phyloP scores from a whole-genome alignment of 2,329 filamentous ascomycete species.

The Dryadomyces quercivorus region DNA sequence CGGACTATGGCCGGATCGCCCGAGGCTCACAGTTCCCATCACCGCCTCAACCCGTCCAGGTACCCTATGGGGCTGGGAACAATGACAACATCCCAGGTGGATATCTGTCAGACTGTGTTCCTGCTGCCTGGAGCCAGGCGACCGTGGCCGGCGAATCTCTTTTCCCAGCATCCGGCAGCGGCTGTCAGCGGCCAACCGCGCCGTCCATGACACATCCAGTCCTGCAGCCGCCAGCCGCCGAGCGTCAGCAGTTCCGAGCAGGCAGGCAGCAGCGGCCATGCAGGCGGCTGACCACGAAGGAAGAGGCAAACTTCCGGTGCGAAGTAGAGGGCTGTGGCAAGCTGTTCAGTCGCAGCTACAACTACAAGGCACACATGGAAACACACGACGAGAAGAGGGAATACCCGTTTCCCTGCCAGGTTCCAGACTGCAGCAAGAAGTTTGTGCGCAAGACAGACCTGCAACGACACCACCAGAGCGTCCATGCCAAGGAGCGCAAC shows the following conservation, averaged over 20 bases:
- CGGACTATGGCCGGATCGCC: neutral
- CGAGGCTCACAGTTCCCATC: neutral
- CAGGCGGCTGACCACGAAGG: constrained; percentile 48
- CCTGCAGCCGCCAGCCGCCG: neutral
- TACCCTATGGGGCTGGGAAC: constrained; percentile 15
- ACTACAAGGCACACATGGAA: constrained; percentile 76
- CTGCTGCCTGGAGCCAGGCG: constrained; percentile 23
- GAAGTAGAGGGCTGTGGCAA: constrained; percentile 58
- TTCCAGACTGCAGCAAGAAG: constrained; percentile 54
- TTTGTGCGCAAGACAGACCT: constrained; percentile 81
- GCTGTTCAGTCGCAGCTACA: constrained; percentile 73
- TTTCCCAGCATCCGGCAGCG: neutral
- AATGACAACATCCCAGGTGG: constrained; percentile 12
- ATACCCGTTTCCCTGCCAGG: constrained; percentile 57
- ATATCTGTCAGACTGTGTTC: constrained; percentile 25
- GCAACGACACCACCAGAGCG: constrained; percentile 46
- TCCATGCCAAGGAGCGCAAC: constrained; percentile 62
- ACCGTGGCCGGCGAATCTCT: constrained; percentile 2
- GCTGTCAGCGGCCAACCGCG: neutral
- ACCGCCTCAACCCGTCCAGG: neutral
- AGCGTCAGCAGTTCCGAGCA: constrained; percentile 1
- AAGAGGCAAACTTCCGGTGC: constrained; percentile 63
- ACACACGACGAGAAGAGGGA: constrained; percentile 65
- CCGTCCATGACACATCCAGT: neutral
- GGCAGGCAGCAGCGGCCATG: constrained; percentile 23